These are phyloP conservation scores for Geranium brycei DNA, from an alignment of 345 rosid genomes.

Conservation along the genomic window DNA sequence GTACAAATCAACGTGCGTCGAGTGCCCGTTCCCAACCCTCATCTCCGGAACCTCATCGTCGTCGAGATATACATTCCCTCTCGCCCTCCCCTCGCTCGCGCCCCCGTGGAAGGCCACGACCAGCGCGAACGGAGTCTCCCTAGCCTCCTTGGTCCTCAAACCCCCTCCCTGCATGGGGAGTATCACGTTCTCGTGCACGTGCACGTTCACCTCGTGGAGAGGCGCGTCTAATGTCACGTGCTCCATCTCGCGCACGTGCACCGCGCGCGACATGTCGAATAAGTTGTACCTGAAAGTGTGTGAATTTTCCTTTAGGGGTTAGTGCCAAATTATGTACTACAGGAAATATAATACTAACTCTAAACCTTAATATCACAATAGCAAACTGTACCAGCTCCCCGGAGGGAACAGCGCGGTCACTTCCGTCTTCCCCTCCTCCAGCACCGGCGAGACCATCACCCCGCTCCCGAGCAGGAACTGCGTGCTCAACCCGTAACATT, in stretches of 20 bases:
- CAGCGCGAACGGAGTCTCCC: slow-evolving; percentile 68
- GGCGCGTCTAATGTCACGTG: slow-evolving; percentile 63
- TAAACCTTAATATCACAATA: too few relatives aligned
- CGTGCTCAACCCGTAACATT: slow-evolving; percentile 65
- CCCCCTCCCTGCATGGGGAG: slow-evolving; percentile 94
- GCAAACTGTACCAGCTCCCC: slow-evolving; percentile 65
- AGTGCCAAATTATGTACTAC: too few relatives aligned
- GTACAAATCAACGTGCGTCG: slow-evolving; percentile 49
- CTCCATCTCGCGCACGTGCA: slow-evolving; percentile 38
- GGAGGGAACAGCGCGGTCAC: slow-evolving; percentile 82
- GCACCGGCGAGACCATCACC: slow-evolving; percentile 88
- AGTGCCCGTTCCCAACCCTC: slow-evolving; percentile 60
- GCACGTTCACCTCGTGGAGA: slow-evolving; percentile 65
- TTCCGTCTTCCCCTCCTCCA: slow-evolving; percentile 53
- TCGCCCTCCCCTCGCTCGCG: slow-evolving; percentile 45
- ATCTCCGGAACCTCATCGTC: slow-evolving; percentile 86
- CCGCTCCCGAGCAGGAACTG: slow-evolving; percentile 86
- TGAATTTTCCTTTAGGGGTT: too few relatives aligned
- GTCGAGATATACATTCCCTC: slow-evolving; percentile 59
- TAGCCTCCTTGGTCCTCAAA: slow-evolving; percentile 60
- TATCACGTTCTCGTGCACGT: slow-evolving; percentile 63
- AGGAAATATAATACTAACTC: too few relatives aligned
- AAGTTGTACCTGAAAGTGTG: slow-evolving; percentile 45
- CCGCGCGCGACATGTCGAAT: slow-evolving; percentile 48
- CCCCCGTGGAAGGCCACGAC: slow-evolving; percentile 66